Evolutionary conservation across 2,329 filamentous ascomycete genomes (phyloP).

Genomic region (Cladophialophora carrionii): DNA sequence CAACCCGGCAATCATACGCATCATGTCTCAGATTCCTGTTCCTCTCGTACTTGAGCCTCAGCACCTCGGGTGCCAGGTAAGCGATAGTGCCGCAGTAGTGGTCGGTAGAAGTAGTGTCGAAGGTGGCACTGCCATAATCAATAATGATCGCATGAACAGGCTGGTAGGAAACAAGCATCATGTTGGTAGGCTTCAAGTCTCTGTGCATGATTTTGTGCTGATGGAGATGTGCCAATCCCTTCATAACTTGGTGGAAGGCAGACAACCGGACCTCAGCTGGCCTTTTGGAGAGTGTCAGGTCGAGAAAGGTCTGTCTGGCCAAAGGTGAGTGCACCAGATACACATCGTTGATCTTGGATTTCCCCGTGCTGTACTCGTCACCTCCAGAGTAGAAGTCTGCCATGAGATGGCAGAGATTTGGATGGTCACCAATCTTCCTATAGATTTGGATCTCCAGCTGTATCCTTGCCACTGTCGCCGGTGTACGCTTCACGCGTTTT

Average conservation of each 20-base stretch:
- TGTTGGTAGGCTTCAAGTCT: constrained; percentile 90
- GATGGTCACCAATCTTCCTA: constrained; percentile 19
- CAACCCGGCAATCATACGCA: constrained; percentile 17
- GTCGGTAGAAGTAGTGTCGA: constrained; percentile 17
- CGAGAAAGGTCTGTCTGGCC: constrained; percentile 22
- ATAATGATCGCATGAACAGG: constrained; percentile 82
- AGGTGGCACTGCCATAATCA: constrained; percentile 95
- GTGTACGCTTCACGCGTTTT: constrained; percentile 25
- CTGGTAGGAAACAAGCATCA: constrained; percentile 81
- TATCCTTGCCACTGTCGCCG: constrained; percentile 11
- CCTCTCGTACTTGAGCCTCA: constrained; percentile 21
- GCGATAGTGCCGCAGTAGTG: constrained; percentile 71
- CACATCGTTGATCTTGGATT: constrained; percentile 24
- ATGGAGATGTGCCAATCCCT: constrained; percentile 85
- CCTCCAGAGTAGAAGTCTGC: constrained; percentile 21
- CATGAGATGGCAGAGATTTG: constrained; percentile 22
- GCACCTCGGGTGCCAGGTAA: constrained; percentile 81
- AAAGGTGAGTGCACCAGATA: constrained; percentile 23
- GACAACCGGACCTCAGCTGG: constrained; percentile 13
- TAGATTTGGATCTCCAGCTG: constrained; percentile 21
- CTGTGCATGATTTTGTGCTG: constrained; percentile 83
- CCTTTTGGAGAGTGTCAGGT: constrained; percentile 13
- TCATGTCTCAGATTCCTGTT: not conserved
- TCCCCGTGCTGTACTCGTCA: constrained; percentile 21
- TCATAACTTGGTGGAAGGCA: constrained; percentile 84